Percentiles rank a stretch among this genome's conserved stretches.
phyloP scores from a whole-genome alignment of 768 basidiomycete species.

The Pleurotus platypus region DNA sequence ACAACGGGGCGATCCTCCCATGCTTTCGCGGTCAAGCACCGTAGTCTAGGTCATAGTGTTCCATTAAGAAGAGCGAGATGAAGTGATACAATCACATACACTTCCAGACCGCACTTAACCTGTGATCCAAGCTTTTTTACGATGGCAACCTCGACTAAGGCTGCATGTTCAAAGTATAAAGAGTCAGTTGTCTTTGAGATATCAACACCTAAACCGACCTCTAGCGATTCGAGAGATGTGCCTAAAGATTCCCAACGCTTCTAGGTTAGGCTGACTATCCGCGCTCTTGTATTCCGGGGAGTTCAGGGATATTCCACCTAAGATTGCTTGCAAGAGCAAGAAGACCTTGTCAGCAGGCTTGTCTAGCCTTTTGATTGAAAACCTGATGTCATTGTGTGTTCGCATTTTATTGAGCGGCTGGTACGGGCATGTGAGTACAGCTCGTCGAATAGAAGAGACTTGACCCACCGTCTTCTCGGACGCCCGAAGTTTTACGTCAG shows the following conservation, averaged over 20 bases:
- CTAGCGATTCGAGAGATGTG: conserved; percentile 72
- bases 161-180: conserved; percentile 31
- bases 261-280: conserved; percentile 72
- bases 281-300: conserved; percentile 63
- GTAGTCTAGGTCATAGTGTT: conserved; percentile 40
- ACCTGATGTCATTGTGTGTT: conserved; percentile 76
- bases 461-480: conserved; percentile 68
- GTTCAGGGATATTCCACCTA: conserved; percentile 69
- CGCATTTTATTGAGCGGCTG: conserved; percentile 65
- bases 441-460: neutral
- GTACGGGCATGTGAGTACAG: neutral
- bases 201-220: conserved; percentile 38
- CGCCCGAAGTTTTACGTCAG: conserved; percentile 61
- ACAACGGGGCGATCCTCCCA: conserved; percentile 91
- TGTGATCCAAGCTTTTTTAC: conserved; percentile 62
- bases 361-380: conserved; percentile 65
- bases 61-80: neutral
- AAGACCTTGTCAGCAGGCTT: conserved; percentile 76
- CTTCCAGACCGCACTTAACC: conserved; percentile 69
- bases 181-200: neutral
- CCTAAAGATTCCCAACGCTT: conserved; percentile 68
- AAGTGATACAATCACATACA: conserved; percentile 39
- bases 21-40: conserved; percentile 77
- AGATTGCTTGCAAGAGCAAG: conserved; percentile 77
- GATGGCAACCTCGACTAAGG: conserved; percentile 74